Conservation (phyloP, 164 flowering plant genomes). For the Piper betle region DNA sequence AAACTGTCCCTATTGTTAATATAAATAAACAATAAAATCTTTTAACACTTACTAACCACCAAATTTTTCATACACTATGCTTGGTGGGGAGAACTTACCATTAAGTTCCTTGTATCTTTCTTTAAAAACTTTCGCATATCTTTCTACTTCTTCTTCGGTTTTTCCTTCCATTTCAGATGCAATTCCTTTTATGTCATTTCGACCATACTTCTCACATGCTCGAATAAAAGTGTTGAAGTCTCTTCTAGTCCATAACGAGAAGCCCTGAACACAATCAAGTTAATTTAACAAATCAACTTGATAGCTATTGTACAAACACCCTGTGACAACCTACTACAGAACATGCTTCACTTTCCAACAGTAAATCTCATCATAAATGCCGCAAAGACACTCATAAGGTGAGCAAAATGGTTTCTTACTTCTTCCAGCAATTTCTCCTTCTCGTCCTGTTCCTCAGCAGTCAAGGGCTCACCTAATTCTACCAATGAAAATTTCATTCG, state of each 20-base stretch:
- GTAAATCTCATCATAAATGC: no score
- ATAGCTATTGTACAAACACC: not conserved
- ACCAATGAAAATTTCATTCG: constrained; percentile 5
- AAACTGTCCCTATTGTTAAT: not conserved
- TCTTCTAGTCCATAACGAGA: constrained; percentile 90
- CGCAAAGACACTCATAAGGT: not conserved
- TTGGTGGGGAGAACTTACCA: constrained; percentile 27
- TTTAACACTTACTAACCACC: no score
- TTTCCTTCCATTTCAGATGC: constrained; percentile 97
- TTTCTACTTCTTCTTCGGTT: constrained; percentile 86
- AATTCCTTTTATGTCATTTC: constrained; percentile 73
- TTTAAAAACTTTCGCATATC: constrained; percentile 86
- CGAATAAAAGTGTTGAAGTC: constrained; percentile 93
- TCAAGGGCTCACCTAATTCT: constrained; percentile 73
- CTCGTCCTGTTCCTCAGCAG: constrained; percentile 91
- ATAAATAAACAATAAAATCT: no score
- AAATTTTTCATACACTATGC: no score
- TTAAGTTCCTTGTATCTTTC: constrained; percentile 91
- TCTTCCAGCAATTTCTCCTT: constrained; percentile 79
- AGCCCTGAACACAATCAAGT: constrained; percentile 41
- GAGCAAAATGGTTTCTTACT: constrained; percentile 11
- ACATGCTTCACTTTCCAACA: not conserved
- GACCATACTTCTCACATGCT: constrained; percentile 98
- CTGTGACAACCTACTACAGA: not conserved
- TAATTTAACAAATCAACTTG: not conserved